These are phyloP conservation scores for Cordyceps militaris DNA, from an alignment of 2,329 filamentous ascomycete species.

Conservation along the genomic window DNA sequence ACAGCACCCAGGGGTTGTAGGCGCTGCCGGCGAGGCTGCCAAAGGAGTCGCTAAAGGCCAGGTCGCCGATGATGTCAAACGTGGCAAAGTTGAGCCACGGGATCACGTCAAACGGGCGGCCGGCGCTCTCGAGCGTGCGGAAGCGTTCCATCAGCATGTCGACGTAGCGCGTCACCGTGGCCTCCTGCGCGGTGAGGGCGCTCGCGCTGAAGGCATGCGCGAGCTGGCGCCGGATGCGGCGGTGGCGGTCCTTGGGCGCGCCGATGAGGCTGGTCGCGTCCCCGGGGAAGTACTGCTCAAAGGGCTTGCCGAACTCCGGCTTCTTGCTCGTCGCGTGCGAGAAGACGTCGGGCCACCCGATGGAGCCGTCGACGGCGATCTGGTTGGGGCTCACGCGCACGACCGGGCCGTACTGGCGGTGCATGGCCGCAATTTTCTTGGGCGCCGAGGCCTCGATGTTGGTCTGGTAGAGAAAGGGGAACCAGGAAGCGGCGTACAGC, in stretches of 20 bases:
- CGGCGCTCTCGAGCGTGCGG: constrained; percentile 14
- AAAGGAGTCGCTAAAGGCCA: constrained; percentile 39
- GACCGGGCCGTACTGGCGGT: constrained; percentile 26
- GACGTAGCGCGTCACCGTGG: constrained; percentile 21
- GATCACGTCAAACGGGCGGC: constrained; percentile 20
- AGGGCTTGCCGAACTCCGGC: constrained; percentile 15
- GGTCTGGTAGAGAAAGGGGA: constrained; percentile 17
- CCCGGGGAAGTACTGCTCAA: neutral
- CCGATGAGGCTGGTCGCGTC: constrained; percentile 16
- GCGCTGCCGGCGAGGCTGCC: constrained; percentile 24
- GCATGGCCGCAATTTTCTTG: constrained; percentile 18
- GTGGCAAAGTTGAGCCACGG: constrained; percentile 32
- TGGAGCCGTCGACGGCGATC: constrained; percentile 28
- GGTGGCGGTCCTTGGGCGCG: constrained; percentile 16
- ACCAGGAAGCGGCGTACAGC: constrained; percentile 17
- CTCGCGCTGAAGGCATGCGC: constrained; percentile 25
- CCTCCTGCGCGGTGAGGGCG: constrained; percentile 25
- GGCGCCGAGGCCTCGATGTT: constrained; percentile 16
- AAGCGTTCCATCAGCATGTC: constrained; percentile 21
- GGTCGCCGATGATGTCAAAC: constrained; percentile 34
- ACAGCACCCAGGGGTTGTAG: constrained; percentile 22
- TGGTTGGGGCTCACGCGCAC: constrained; percentile 35
- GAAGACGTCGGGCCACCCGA: constrained; percentile 29
- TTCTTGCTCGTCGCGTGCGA: constrained; percentile 18
- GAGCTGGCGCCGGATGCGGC: constrained; percentile 20